phyloP scores from a whole-genome alignment of 1,284 basidiomycete genomes.

The Cryptococcus hybrid region DNA sequence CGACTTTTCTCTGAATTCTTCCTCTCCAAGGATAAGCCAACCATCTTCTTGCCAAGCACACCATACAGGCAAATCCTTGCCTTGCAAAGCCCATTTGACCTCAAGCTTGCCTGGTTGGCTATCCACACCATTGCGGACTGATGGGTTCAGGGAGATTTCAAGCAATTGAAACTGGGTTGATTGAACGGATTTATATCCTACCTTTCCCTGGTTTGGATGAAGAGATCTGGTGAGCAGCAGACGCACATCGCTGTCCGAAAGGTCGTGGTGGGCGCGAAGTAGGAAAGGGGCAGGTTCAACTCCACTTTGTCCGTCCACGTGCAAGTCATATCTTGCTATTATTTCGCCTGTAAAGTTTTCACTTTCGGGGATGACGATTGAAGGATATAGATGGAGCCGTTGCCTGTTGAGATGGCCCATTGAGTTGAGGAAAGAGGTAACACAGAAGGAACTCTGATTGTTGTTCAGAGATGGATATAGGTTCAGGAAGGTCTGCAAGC shows the following conservation, averaged over 20 bases:
- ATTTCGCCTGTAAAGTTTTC: conserved; percentile 48
- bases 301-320: neutral
- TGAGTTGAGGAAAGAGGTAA: conserved; percentile 57
- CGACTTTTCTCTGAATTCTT: conserved; percentile 3
- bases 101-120: conserved; percentile 51
- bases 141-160: conserved; percentile 28
- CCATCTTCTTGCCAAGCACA: conserved; percentile 27
- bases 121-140: conserved; percentile 16
- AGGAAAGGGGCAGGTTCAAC: conserved; percentile 56
- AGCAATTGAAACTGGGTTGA: conserved; percentile 31
- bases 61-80: conserved; percentile 66
- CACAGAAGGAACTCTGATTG: conserved; percentile 70
- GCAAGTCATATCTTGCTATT: conserved; percentile 59
- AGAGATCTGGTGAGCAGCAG: conserved; percentile 29
- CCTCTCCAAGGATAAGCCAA: conserved; percentile 34
- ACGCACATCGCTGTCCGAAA: conserved; percentile 11
- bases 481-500: conserved; percentile 61
- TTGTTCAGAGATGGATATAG: conserved; percentile 30
- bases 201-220: conserved; percentile 7
- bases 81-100: conserved; percentile 62
- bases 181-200: conserved; percentile 15
- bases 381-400: conserved; percentile 64
- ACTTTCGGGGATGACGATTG: conserved; percentile 41
- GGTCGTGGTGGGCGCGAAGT: conserved; percentile 22
- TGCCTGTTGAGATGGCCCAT: conserved; percentile 69